Percentiles rank a stretch among this genome's conserved stretches.
Conservation (phyloP, 2,329 filamentous ascomycete genomes). For the Botrytis galanthina region DNA sequence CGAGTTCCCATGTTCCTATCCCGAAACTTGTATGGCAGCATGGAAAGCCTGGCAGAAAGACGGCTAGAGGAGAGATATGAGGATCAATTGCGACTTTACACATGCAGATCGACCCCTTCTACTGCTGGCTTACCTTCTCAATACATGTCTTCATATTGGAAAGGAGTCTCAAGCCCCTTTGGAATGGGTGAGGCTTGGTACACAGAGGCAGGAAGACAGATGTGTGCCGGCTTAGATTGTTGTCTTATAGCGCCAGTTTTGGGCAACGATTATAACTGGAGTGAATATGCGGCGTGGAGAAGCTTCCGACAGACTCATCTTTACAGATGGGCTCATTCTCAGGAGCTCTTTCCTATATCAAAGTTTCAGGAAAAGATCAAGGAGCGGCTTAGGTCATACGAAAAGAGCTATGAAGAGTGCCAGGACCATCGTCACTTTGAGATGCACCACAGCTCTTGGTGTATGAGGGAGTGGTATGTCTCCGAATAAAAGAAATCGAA, state of each 20-base stretch:
- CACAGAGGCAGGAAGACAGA: background rate
- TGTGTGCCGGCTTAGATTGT: background rate
- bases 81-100: background rate
- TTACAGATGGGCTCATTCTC: background rate
- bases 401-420: background rate
- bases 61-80: background rate
- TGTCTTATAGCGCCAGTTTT: too few species aligned
- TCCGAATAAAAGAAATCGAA: too few species aligned
- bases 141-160: rapidly evolving
- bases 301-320: background rate
- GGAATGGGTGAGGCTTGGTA: background rate
- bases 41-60: too few species aligned
- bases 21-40: too few species aligned
- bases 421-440: too few species aligned
- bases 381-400: background rate
- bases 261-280: too few species aligned
- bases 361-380: background rate
- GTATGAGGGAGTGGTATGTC: too few species aligned
- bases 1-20: too few species aligned
- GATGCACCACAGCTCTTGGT: too few species aligned
- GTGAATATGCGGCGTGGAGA: too few species aligned
- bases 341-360: background rate
- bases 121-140: background rate
- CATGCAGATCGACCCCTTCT: background rate
- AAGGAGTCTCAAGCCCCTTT: background rate